Evolutionary conservation across 495 filamentous ascomycete species (phyloP).

Genomic region (Penicillium manginii): DNA sequence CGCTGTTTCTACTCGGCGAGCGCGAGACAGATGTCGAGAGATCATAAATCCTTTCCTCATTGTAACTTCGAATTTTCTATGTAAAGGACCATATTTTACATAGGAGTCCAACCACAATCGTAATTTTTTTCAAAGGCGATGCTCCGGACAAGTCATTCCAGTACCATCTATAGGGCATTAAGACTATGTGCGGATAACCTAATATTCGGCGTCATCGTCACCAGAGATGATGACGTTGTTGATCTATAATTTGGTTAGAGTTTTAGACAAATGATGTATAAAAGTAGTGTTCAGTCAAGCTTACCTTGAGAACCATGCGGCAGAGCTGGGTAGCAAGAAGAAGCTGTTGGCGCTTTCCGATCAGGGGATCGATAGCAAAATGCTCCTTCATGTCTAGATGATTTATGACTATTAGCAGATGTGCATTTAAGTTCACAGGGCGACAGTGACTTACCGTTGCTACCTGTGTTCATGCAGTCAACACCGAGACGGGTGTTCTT

Average conservation of each 20-base stretch:
- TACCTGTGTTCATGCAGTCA: constrained; percentile 95
- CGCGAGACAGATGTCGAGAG: constrained; percentile 2
- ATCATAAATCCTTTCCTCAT: constrained; percentile 39
- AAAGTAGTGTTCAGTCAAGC: constrained; percentile 25
- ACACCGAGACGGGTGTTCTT: constrained; percentile 85
- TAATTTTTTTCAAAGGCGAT: constrained; percentile 26
- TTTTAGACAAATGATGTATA: background rate
- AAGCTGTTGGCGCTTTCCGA: constrained; percentile 96
- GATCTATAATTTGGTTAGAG: constrained; percentile 49
- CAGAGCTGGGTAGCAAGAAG: constrained; percentile 95
- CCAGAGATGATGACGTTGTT: constrained; percentile 97
- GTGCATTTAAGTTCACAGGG: background rate
- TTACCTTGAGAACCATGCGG: constrained; percentile 98
- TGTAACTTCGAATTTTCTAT: constrained; percentile 34
- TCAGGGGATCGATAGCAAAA: constrained; percentile 97
- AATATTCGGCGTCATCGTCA: constrained; percentile 90
- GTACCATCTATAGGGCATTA: constrained; percentile 25
- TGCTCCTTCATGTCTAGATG: constrained; percentile 84
- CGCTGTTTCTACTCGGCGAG: background rate
- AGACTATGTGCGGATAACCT: constrained; percentile 43
- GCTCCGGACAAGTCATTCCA: constrained; percentile 12
- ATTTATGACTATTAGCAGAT: background rate
- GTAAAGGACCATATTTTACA: constrained; percentile 38
- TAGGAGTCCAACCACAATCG: constrained; percentile 31
- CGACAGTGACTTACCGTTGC: constrained; percentile 63